phyloP scores from a whole-genome alignment of 371 early-diverging fungal species.

The Coemansia sp. region DNA sequence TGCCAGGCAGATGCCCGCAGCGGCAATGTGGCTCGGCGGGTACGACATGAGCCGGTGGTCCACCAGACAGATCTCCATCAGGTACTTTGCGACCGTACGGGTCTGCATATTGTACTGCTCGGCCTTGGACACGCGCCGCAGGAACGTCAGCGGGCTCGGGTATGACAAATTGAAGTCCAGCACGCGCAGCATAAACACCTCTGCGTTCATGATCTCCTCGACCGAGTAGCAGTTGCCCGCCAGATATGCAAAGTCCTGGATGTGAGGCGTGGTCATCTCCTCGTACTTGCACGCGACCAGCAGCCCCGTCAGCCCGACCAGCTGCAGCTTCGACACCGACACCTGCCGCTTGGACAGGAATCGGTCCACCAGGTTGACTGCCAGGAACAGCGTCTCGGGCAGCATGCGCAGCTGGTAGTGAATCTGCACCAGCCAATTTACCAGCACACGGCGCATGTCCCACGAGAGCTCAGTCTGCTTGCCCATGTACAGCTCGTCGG shows the following conservation, averaged over 20 bases:
- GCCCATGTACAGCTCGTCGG: constrained; percentile 79
- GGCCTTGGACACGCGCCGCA: constrained; percentile 86
- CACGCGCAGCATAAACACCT: constrained; percentile 82
- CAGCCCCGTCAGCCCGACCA: constrained; percentile 93
- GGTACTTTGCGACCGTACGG: constrained; percentile 92
- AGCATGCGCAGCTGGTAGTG: constrained; percentile 86
- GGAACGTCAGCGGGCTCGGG: constrained; percentile 86
- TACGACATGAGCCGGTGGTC: constrained; percentile 79
- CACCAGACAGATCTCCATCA: constrained; percentile 92
- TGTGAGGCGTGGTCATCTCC: constrained; percentile 83
- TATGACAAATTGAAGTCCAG: constrained; percentile 81
- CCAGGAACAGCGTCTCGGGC: constrained; percentile 95
- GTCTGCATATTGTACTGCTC: constrained; percentile 85
- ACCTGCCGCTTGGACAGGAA: constrained; percentile 88
- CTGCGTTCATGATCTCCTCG: constrained; percentile 83
- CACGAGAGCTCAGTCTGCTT: constrained; percentile 87
- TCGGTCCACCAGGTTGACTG: constrained; percentile 96
- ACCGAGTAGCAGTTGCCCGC: constrained; percentile 74
- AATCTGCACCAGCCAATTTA: constrained; percentile 93
- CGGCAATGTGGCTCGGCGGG: constrained; percentile 81
- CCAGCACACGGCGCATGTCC: constrained; percentile 89
- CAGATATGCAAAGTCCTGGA: constrained; percentile 79
- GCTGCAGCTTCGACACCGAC: constrained; percentile 83
- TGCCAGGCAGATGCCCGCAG: constrained; percentile 84
- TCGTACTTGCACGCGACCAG: constrained; percentile 98